Percentiles rank a stretch among this genome's conserved stretches.
Conservation (phyloP, 176 grass and related monocot genomes). For the Cenchrus purpureus region DNA sequence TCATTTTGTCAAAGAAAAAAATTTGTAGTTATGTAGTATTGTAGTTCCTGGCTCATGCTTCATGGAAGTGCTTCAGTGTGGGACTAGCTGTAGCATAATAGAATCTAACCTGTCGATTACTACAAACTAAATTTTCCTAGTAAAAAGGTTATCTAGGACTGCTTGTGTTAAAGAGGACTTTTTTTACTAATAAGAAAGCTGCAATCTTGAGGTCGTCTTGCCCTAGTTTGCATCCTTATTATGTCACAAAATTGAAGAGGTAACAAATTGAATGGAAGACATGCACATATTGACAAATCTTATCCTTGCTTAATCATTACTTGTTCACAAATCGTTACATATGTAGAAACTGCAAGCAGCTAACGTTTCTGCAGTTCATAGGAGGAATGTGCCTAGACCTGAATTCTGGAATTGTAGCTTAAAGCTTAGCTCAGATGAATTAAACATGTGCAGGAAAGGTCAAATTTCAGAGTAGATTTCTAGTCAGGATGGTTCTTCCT, state of each 20-base stretch:
- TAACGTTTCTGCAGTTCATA: constrained; percentile 71
- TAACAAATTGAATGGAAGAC: background rate
- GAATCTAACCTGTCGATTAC: background rate
- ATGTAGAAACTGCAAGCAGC: constrained; percentile 1
- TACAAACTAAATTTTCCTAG: background rate
- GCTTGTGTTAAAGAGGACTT: background rate
- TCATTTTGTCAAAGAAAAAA: constrained; percentile 20
- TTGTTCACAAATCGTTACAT: constrained; percentile 5
- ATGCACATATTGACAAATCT: background rate
- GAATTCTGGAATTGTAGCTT: too few relatives aligned
- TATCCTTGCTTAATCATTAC: background rate
- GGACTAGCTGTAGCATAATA: constrained; percentile 4
- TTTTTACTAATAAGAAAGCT: background rate
- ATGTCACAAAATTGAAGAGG: background rate
- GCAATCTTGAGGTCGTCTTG: background rate
- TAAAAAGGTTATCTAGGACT: background rate
- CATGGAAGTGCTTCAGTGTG: background rate
- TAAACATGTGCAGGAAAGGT: constrained; percentile 6
- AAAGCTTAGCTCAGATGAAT: too few relatives aligned
- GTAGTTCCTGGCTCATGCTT: background rate
- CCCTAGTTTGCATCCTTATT: background rate
- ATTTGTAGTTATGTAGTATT: background rate
- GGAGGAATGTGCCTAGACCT: constrained; percentile 51
- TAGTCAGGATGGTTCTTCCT: too few relatives aligned
- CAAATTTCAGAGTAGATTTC: too few relatives aligned